Evolutionary conservation across 2,329 filamentous ascomycete species (phyloP), one percentile per base, ranked within the genome.

Genomic region (Esteya vermicola): DNA sequence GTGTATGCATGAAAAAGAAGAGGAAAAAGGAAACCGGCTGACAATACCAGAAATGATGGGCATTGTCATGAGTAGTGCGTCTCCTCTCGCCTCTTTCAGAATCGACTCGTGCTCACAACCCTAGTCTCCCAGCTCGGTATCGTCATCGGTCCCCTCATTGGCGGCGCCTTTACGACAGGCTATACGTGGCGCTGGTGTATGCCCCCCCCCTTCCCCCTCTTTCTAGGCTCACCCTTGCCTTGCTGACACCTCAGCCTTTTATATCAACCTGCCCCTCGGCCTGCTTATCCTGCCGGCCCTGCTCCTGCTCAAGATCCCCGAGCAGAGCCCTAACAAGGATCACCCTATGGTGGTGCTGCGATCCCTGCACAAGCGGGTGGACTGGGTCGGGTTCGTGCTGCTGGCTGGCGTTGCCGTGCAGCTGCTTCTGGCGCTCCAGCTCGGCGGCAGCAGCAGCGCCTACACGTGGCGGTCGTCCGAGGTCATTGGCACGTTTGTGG

Each of bases 141-240:
- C n/a, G 57, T 62, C 1, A 41, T 57, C 1, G 71, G 69, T 0
- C 68, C 69, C 2, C 47, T 73, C 7, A 48, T 68, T 19, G 65
- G 65, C 18, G 61, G 65, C 40, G 50, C 55, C 18, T 57, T 65
- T 10, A 63, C 60, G 0, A 49, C 56, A 8, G 57, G 58, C 38
- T 44, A 52, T 1, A 59, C 55, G 3, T 68, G 65, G 65, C 55
- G 64, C 34, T 67, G 63, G 63, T 64, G 61, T 60, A 52, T 9
- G 47, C 54, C 50, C 3, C n/a, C 8, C 19, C 14, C 22, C 20
- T 4, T 18, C 14, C 19, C 9, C 14, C 9, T 7, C 18, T 23
- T 16, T 19, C 3, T 25, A 9, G 4, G 14, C 4, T 12, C 8
- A 12, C 4, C 14, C 20, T 9, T 21, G 8, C 9, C 19, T 33